phyloP scores from a whole-genome alignment of 2,329 filamentous ascomycete genomes.

The Allantophomopsis cytisporea region DNA sequence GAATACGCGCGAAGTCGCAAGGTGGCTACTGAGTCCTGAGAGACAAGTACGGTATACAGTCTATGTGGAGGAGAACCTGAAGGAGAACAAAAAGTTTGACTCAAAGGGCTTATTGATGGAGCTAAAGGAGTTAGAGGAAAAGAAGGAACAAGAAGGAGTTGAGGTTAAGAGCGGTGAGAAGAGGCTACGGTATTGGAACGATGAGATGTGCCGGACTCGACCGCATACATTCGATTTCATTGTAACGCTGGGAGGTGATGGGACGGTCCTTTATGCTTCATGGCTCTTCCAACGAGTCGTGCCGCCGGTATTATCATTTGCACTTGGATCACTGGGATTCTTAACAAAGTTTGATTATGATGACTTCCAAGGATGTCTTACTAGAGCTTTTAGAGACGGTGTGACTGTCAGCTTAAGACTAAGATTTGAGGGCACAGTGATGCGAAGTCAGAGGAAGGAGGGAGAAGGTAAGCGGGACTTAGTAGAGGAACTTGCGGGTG shows the following conservation, averaged over 20 bases:
- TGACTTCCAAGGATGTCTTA: conserved; percentile 55
- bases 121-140: conserved; percentile 14
- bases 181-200: conserved; percentile 70
- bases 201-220: conserved; percentile 59
- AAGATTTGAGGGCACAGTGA: conserved; percentile 86
- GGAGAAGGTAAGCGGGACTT: conserved; percentile 44
- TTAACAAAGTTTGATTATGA: conserved; percentile 93
- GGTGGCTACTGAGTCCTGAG: conserved; percentile 68
- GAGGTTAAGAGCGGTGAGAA: conserved; percentile 2
- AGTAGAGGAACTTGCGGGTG: conserved; percentile 80
- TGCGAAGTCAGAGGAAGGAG: conserved; percentile 54
- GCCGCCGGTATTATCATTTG: conserved; percentile 83
- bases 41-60: conserved; percentile 58
- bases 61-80: conserved; percentile 68
- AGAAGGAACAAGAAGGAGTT: conserved; percentile 3
- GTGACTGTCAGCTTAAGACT: conserved; percentile 79
- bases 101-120: conserved; percentile 53
- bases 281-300: conserved; percentile 96
- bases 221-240: conserved; percentile 92
- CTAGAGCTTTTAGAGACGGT: conserved; percentile 63
- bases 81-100: conserved; percentile 61
- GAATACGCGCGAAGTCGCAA: conserved; percentile 62
- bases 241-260: conserved; percentile 83
- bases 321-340: conserved; percentile 84
- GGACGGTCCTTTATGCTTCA: conserved; percentile 91